Base-by-base conservation (phyloP, 441 rosid species). In the Cnidoscolus chayamansa region DNA sequence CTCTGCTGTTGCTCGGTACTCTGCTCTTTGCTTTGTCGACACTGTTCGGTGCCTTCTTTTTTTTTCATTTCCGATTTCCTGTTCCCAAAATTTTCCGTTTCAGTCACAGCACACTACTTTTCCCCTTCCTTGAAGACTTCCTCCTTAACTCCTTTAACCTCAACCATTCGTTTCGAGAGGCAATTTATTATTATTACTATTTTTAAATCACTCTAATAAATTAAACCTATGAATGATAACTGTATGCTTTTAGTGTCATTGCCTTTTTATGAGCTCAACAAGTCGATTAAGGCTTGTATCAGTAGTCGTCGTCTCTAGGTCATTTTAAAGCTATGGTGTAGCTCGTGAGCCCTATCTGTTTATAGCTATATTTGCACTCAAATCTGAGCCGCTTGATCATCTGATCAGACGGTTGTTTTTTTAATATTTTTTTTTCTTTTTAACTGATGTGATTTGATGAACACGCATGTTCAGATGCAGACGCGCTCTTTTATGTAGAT, bases 381-480 rank as follows among this genome's bases (percentile, higher is more conserved):
- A 81, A 78, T 80, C 82, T 73, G 49, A 74, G 60, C 81, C 73
- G 56, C 62, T 65, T 63, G 31, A 32, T 72, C 17, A 74, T 71
- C 20, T 70, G 15, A 80, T 79, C 85, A 71, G 85, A 84, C 84
- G 84, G 81, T 73, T 59, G 71, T 58, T 54, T 70, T 31, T 62
- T 59, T 68, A 7, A 61, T 25, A 19, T 40, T 40, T 48, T 56
- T 50, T 43, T 40, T 7, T 7, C 7, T 47, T 51, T 57, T 74
- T 47, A 35, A 51, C 54, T 7, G 51, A 20, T 72, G 69, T 63
- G 75, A 72, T 72, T n/a, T 54, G 69, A 72, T 72, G 16, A 30
- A 49, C 55, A 59, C n/a, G 40, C n/a, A 49, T 48, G 35, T 71
- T 58, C 35, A 50, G 31, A 68, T 55, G 35, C 45, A 53, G 12